A percentile compares a stretch with the other conserved stretches of the same genome.
phyloP scores from a whole-genome alignment of 2,329 filamentous ascomycete species.

The Aulographum hederae region DNA sequence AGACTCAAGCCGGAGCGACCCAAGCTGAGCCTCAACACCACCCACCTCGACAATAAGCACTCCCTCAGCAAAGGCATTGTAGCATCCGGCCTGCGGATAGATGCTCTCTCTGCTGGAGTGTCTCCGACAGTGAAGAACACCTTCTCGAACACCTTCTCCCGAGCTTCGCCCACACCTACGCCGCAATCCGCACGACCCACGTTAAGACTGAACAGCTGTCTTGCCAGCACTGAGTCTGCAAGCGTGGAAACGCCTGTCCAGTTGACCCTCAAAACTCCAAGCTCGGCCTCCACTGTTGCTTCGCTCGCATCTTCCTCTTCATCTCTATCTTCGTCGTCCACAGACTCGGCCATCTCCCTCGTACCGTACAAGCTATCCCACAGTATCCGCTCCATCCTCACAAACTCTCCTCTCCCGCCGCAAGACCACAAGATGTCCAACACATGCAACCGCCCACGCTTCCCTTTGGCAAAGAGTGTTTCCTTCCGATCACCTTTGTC shows the following conservation, averaged over 20 bases:
- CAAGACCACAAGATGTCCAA: conserved; percentile 19
- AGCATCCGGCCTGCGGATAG: conserved; percentile 26
- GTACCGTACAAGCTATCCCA: conserved; percentile 28
- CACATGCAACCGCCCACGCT: conserved; percentile 21
- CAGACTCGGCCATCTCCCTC: conserved; percentile 21
- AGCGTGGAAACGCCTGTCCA: no score
- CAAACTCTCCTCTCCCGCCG: conserved; percentile 21
- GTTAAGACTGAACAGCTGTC: conserved; percentile 15
- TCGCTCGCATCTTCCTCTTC: conserved; percentile 14
- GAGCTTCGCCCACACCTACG: conserved; percentile 1
- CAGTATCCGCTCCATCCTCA: conserved; percentile 26
- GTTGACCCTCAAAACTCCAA: no score
- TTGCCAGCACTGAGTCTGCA: no score
- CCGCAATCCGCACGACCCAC: conserved; percentile 11
- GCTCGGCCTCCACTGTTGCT: no score
- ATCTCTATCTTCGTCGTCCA: conserved; percentile 11
- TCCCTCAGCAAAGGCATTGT: conserved; percentile 36
- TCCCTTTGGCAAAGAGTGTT: conserved; percentile 38
- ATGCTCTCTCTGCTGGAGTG: conserved; percentile 33
- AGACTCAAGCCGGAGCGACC: no score
- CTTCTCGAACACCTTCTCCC: conserved; percentile 32
- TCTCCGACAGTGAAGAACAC: conserved; percentile 45
- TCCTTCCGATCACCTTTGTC: conserved; percentile 36
- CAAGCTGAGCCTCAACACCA: conserved; percentile 43
- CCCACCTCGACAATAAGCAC: conserved; percentile 22